Evolutionary conservation across 2,329 filamentous ascomycete genomes (phyloP), one percentile per base, ranked within the genome.

Genomic region (Arthrobotrys sinensis): DNA sequence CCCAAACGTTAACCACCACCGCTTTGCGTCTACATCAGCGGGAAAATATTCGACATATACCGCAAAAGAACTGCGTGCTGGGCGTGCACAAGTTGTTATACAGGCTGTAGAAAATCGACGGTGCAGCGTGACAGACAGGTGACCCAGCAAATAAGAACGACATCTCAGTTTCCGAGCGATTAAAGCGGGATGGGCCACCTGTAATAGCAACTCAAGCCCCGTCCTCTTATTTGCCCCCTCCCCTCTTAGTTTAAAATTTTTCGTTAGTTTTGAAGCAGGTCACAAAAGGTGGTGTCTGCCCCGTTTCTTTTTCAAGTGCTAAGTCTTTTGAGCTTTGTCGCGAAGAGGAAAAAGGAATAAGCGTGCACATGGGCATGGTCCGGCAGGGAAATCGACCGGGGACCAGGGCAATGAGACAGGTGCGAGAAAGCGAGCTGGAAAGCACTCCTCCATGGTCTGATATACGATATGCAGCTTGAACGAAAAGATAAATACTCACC

Each of bases 61-160:
- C 43, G 46, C 34, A 50, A 45, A 43, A 34, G 34, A 50, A 52
- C 12, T 7, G 34, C 68, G 40, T 62, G 40, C 62, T 45, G 75
- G 75, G 67, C 24, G 43, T 67, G 36, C 62, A 62, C 46, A 67
- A 78, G 67, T 62, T 67, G 75, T 72, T 78, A 78, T 78, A 78
- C 67, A 10, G 62, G 36, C 62, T 72, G 67, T 52, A 55, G 62
- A 43, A 78, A 77, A 67, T 71, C 57, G 62, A 78, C 62, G 53
- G 75, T 52, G 36, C 52, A 72, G 75, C 73, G 75, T 78, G 67
- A 71, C 75, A 78, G 75, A 72, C 75, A 78, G 75, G 75, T 78
- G 75, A 78, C 67, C 73, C 40, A 66, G 28, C 66, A 40, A 76
- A 66, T 55, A 69, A 76, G 65, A 43, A 65, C 46, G 65, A 48